Evolutionary conservation across 306 rosid species (phyloP), one percentile per base, ranked within the genome.

Genomic region (Quercus variabilis): DNA sequence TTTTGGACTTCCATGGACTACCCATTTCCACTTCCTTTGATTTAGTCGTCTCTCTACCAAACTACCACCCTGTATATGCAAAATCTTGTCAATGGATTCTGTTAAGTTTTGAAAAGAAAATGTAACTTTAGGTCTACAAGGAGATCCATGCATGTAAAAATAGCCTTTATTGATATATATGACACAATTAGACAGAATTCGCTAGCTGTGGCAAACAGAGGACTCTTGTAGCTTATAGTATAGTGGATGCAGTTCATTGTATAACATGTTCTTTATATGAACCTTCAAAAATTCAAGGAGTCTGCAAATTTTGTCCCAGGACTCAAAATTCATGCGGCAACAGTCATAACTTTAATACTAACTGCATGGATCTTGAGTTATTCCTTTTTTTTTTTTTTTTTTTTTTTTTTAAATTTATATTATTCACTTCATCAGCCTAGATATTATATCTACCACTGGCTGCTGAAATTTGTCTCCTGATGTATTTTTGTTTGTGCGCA

Each of bases 21-120:
- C 71, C 98, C 97, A 94, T 83, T 90, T 94, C 98, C 98, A 94
- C 86, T 94, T 92, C 85, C 97, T 94, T 79, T 91, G 96, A 62
- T 94, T 75, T 58, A 92, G 81, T 81, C 92, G 83, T 78, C 98
- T 92, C 83, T 94, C 97, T 25, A 92, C 91, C 84, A 94, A 87
- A 80, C 83, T 83, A 28, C 98, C 98, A 80, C 74, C 90, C 98
- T 94, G 84, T 72, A 77, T 28, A 68, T 28, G 33, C 79, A 49
- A 72, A 26, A 78, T n/a, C 31, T 26, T 70, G 68, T 72, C 63
- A 49, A 75, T 81, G 55, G 57, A 72, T 21, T 55, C 13, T 71
- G 25, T 46, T 26, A 55, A 74, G 55, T 41, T 73, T 60, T 30
- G 5, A 69, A 43, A 68, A 46, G 26, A 74, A 68, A 65, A 65